Evolutionary conservation across 257 asterid species (phyloP).

Genomic region (Penstemon davidsonii): DNA sequence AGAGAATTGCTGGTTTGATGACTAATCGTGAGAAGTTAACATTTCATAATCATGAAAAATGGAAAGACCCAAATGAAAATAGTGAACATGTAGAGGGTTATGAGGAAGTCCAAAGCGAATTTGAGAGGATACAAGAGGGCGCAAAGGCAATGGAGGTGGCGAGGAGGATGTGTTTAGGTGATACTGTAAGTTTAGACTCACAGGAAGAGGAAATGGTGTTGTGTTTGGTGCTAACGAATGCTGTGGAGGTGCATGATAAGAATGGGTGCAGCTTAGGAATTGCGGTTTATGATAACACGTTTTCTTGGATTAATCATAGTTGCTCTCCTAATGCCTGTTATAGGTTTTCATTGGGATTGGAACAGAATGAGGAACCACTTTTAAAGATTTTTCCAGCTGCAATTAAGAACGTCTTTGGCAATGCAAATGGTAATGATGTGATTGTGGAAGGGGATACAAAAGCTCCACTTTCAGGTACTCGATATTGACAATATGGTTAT

Average conservation of each 20-base stretch:
- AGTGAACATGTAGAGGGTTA: background rate
- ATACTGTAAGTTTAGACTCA: slow-evolving; percentile 1
- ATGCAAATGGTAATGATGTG: slow-evolving; percentile 14
- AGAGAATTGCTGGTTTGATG: slow-evolving; percentile 65
- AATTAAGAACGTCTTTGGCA: slow-evolving; percentile 6
- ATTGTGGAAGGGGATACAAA: slow-evolving; percentile 8
- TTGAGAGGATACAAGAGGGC: slow-evolving; percentile 45
- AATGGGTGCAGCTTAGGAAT: slow-evolving; percentile 55
- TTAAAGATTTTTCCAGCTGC: slow-evolving; percentile 42
- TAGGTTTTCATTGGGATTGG: slow-evolving; percentile 34
- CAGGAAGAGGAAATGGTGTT: slow-evolving; percentile 46
- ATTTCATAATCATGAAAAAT: background rate
- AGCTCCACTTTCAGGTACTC: slow-evolving; percentile 18
- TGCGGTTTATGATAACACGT: slow-evolving; percentile 60
- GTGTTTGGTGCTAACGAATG: slow-evolving; percentile 72
- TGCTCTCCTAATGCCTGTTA: slow-evolving; percentile 82
- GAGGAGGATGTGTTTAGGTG: slow-evolving; percentile 31
- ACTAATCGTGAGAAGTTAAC: slow-evolving; percentile 56
- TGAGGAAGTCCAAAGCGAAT: no score
- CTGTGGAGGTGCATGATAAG: slow-evolving; percentile 64
- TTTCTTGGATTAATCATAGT: slow-evolving; percentile 90
- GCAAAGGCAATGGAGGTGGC: slow-evolving; percentile 45
- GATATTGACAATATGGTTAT: background rate
- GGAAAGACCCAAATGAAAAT: slow-evolving; percentile 9
- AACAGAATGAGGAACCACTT: slow-evolving; percentile 2